Evolutionary conservation across 2,329 filamentous ascomycete species (phyloP).

Genomic region (Penicillium janthinellum): DNA sequence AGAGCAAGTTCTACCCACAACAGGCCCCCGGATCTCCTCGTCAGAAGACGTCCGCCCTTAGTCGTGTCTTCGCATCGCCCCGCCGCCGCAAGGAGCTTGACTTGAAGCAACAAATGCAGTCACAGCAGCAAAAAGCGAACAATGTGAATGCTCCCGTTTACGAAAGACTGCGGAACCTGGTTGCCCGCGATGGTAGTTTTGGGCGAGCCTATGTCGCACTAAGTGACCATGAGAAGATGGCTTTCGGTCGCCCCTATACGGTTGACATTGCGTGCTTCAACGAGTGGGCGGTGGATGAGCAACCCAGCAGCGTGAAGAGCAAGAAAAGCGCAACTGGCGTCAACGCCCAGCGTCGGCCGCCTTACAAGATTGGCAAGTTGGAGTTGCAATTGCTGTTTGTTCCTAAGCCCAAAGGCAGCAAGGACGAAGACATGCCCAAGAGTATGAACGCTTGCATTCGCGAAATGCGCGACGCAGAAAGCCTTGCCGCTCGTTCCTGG

Average conservation of each 20-base stretch:
- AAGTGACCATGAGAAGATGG: slow-evolving; percentile 85
- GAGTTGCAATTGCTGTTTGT: slow-evolving; percentile 94
- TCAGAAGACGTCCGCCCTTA: slow-evolving; percentile 84
- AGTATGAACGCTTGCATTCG: slow-evolving; percentile 97
- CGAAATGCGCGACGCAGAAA: slow-evolving; percentile 88
- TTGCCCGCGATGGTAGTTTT: slow-evolving; percentile 91
- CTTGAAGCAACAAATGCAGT: slow-evolving; percentile 77
- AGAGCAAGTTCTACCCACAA: slow-evolving; percentile 63
- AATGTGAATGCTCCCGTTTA: slow-evolving; percentile 63
- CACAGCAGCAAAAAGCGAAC: slow-evolving; percentile 70
- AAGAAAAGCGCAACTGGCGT: slow-evolving; percentile 71
- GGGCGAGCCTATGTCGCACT: slow-evolving; percentile 90
- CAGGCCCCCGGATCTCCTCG: slow-evolving; percentile 60
- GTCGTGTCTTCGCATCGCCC: slow-evolving; percentile 87
- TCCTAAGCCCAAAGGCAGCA: slow-evolving; percentile 80
- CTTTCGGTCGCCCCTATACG: slow-evolving; percentile 83
- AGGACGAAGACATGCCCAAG: slow-evolving; percentile 97
- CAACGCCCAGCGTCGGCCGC: slow-evolving; percentile 67
- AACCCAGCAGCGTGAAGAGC: slow-evolving; percentile 86
- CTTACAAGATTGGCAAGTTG: slow-evolving; percentile 95
- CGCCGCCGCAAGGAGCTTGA: slow-evolving; percentile 97
- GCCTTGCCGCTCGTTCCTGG: slow-evolving; percentile 73
- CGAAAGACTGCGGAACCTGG: slow-evolving; percentile 82
- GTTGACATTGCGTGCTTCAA: slow-evolving; percentile 96
- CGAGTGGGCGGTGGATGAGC: slow-evolving; percentile 93